Conservation (phyloP, 257 asterid genomes). For the Leonotis leonurus region DNA sequence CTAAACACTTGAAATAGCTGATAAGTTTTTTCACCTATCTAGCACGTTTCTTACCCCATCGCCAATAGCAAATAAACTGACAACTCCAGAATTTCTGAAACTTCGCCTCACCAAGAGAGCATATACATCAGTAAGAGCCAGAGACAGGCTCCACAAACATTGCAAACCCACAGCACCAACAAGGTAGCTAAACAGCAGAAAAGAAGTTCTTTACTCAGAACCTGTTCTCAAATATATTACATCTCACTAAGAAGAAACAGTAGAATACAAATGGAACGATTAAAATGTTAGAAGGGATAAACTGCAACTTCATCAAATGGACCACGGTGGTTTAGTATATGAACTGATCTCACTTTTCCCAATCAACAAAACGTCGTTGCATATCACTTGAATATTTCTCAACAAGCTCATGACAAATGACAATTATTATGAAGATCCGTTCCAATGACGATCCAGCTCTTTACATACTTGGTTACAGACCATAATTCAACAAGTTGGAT, state of each 20-base stretch:
- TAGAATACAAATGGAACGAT: neutral
- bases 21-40: neutral
- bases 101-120: conserved; percentile 70
- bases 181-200: conserved; percentile 51
- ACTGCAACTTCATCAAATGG: neutral
- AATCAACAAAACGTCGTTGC: too few relatives aligned
- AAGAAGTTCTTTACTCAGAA: conserved; percentile 8
- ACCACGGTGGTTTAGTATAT: neutral
- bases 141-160: conserved; percentile 72
- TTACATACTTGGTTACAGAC: too few relatives aligned
- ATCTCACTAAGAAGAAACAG: neutral
- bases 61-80: conserved; percentile 70
- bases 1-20: neutral
- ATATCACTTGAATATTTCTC: neutral
- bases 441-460: too few relatives aligned
- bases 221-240: neutral
- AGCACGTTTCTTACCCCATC: conserved; percentile 69
- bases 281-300: neutral
- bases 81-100: conserved; percentile 45
- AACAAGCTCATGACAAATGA: neutral
- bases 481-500: too few relatives aligned
- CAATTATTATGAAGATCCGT: too few relatives aligned
- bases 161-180: conserved; percentile 87
- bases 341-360: neutral
- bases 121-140: conserved; percentile 62